Evolutionary conservation across 1,139 yeast genomes (phyloP), one percentile per base, ranked within the genome.

Genomic region (Pichia kudriavzevii): DNA sequence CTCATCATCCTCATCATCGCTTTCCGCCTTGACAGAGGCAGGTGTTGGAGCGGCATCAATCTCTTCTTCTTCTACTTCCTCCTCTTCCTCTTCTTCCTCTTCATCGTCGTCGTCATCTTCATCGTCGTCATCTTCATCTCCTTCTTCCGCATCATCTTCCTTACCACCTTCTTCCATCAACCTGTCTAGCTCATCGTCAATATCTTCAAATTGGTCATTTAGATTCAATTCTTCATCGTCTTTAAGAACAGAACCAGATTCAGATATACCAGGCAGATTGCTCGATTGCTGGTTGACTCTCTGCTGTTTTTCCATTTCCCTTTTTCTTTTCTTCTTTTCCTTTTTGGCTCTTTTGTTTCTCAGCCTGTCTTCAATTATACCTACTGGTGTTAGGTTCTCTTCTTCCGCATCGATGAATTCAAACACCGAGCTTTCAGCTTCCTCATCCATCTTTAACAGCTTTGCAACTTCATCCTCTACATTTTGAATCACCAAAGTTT

Each of bases 381-480:
- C 36, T 32, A 40, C 36, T 27, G 41, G 44, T 1, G 16, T 26
- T 42, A 42, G 22, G 26, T 35, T 36, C 31, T 38, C 43, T 26
- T 42, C 49, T 10, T 46, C 53, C 4, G 76, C 67, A 50, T 83
- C 88, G 13, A 87, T 66, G 33, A 87, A 64, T 50, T 91, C 96
- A 52, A 79, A 84, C 30, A 72, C 75, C 14, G 82, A 72, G 37
- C 80, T 87, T 52, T 83, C 91, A 0, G 96, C 94, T 41, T 80
- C 88, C 22, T 74, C 82, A 54, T 91, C 98, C 29, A 75, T 60
- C 44, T 75, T 67, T 26, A 91, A 66, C 37, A 91, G 60, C 51
- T 81, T 85, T 42, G 83, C 85, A 7, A 88, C 94, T 42, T 75
- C 72, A 20, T 74, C 72, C 46, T 88, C 95, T 11, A 87, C 79